Base-by-base conservation (phyloP, 2,329 filamentous ascomycete genomes). In the Neofusicoccum kwambonambiense region DNA sequence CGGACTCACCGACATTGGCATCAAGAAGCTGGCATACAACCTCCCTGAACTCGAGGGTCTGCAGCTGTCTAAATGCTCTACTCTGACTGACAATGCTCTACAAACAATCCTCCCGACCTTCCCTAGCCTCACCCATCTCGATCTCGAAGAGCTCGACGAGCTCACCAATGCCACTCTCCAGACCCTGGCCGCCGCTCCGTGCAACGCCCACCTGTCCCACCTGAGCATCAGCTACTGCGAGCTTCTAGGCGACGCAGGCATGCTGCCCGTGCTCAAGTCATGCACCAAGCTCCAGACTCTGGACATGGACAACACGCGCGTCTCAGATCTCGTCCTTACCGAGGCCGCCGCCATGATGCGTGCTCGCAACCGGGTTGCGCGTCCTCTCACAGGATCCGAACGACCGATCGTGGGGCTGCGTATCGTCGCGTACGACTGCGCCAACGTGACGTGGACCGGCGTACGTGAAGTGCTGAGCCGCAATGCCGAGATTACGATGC, bases 191-290 rank as follows among this genome's bases (percentile, higher is more conserved):
- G 89, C 87, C 70, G 86, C 92, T 0, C 89, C 92, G 0, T 96
- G 92, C 73, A 89, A 89, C 0, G 77, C 84, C 0, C 82, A 79
- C 22, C 82, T 99, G 6, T 84, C 90, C 69, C 93, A 97, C 73
- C 84, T 98, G 5, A 93, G 92, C 62, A 85, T 98, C 70, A 94
- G 92, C 71, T 96, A 93, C 75, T 99, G 95, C 75, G 94, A 96
- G 75, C 88, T 86, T 64, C 78, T 99, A 2, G 89, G 92, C 27
- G 95, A 98, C 73, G 80, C 83, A 0, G 94, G 94, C 64, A 90
- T 97, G 86, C 82, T 97, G 0, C 90, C 91, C 0, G 81, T 97
- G 2, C 82, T 98, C 69, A 91, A 92, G 72, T 85, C 84, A 35
- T 96, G 93, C 76, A 83, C 84, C 0, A 83, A 80, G 13, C 83